Base-by-base conservation (phyloP, 2,329 filamentous ascomycete genomes). In the Penicillium sp. region DNA sequence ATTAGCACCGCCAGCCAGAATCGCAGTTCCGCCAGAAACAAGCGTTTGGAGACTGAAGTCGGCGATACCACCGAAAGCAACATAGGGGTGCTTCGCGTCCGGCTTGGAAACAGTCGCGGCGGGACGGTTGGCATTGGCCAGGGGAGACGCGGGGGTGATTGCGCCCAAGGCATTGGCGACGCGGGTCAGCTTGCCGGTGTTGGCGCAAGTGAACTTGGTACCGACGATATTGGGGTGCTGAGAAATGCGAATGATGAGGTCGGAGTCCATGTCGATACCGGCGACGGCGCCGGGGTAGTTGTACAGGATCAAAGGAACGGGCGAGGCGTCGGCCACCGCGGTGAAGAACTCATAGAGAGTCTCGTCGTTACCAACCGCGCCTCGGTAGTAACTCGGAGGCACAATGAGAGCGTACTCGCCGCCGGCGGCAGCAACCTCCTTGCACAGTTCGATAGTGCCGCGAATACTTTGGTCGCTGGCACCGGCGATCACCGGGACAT, bases 181-280 rank as follows among this genome's bases (percentile, higher is more conserved):
- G 26, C 91, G 86, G 10, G 90, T 93, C 59, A 95, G 81, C 76
- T 95, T 96, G 58, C 91, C 91, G 1, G 90, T 94, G 78, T 90
- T 94, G 59, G 89, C 91, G 70, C 90, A 95, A 33, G 91, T 96
- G 79, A 96, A 95, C 73, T 96, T 96, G 49, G 90, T 92, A 56
- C 91, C 91, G 56, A 91, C 78, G 65, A 96, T 90, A 75, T 95
- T 95, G 59, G 86, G 84, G 75, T 95, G 90, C 68, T 85, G 76
- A 37, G 87, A 88, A 30, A 96, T 83, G 68, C 82, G 83, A 76
- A 94, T 90, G 65, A 96, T 83, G 53, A 93, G 81, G 69, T 96
- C 91, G 52, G 88, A 92, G 79, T 94, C 90, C 84, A 96, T 88
- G 72, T 96, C 91, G 66, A 95, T 88, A 44, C 91, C 91, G 5